These are phyloP conservation scores for Coniochaeta sp. DNA, from an alignment of 2,329 filamentous ascomycete genomes.

Conservation along the genomic window DNA sequence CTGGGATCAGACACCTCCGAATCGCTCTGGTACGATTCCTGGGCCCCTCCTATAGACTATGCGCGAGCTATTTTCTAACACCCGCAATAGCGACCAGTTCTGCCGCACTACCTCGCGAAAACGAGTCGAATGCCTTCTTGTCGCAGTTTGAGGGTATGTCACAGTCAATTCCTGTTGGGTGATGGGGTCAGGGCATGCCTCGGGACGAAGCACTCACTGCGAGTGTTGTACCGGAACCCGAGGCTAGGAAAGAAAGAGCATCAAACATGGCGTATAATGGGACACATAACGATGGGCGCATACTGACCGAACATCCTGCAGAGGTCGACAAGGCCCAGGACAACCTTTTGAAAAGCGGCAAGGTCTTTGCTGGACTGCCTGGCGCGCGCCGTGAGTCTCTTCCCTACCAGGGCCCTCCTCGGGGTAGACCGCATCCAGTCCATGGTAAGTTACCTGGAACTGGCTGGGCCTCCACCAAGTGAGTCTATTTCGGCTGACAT, in stretches of 20 bases:
- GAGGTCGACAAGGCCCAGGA: conserved; percentile 95
- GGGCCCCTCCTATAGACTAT: not conserved
- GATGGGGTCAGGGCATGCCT: not conserved
- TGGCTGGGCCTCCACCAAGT: conserved; percentile 15
- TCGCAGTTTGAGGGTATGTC: conserved; percentile 29
- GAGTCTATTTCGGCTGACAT: conserved; percentile 11
- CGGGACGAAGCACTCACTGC: not conserved
- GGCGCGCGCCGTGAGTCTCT: conserved; percentile 75
- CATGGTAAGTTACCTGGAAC: conserved; percentile 43
- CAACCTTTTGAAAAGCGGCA: conserved; percentile 93
- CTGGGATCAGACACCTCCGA: conserved; percentile 20
- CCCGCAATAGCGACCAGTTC: conserved; percentile 22
- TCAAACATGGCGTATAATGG: not conserved
- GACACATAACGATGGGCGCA: not conserved
- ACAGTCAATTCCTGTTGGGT: not conserved
- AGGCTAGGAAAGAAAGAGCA: not conserved
- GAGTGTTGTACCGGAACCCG: not conserved
- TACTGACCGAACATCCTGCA: conserved; percentile 31
- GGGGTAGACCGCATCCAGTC: conserved; percentile 39
- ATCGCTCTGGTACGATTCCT: conserved; percentile 16
- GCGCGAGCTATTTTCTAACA: not conserved
- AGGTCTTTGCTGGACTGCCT: conserved; percentile 61
- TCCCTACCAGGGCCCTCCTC: conserved; percentile 51
- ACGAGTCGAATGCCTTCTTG: conserved; percentile 22
- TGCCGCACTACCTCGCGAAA: conserved; percentile 20